Conservation (phyloP, 2,329 filamentous ascomycete genomes). For the Didymella arachidicola region DNA sequence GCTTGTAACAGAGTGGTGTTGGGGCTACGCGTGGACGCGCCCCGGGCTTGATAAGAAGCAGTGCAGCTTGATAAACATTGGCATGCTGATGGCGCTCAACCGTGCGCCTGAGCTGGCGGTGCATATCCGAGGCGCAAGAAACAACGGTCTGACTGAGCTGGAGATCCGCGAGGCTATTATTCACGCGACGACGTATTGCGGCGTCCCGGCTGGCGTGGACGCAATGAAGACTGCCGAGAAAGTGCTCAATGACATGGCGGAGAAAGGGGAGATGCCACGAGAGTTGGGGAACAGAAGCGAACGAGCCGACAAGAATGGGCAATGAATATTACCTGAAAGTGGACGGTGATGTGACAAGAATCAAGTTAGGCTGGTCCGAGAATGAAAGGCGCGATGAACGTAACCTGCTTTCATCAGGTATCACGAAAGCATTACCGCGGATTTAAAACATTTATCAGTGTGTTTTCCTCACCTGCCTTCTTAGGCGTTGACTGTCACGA, state of each 20-base stretch:
- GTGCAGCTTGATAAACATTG: constrained; percentile 69
- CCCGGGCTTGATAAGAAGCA: constrained; percentile 69
- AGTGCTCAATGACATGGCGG: constrained; percentile 61
- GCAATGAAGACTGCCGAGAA: constrained; percentile 62
- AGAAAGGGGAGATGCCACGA: constrained; percentile 52
- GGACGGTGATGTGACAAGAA: background rate
- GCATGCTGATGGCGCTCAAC: constrained; percentile 70
- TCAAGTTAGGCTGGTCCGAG: background rate
- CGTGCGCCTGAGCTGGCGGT: constrained; percentile 66
- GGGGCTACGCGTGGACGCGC: constrained; percentile 70
- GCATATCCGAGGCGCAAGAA: constrained; percentile 69
- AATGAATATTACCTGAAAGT: background rate
- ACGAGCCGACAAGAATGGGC: constrained; percentile 30
- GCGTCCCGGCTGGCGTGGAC: constrained; percentile 63
- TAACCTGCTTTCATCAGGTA: background rate
- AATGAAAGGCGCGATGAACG: background rate
- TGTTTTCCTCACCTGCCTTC: background rate
- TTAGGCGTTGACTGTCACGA: background rate
- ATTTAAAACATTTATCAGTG: background rate
- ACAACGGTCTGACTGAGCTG: constrained; percentile 67
- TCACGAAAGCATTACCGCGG: background rate
- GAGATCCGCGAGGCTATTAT: constrained; percentile 69
- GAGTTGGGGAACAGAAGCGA: constrained; percentile 45
- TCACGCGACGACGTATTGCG: constrained; percentile 61
- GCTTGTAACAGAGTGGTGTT: constrained; percentile 69